Conservation (phyloP, 2,329 filamentous ascomycete genomes). For the Fusarium sp. region DNA sequence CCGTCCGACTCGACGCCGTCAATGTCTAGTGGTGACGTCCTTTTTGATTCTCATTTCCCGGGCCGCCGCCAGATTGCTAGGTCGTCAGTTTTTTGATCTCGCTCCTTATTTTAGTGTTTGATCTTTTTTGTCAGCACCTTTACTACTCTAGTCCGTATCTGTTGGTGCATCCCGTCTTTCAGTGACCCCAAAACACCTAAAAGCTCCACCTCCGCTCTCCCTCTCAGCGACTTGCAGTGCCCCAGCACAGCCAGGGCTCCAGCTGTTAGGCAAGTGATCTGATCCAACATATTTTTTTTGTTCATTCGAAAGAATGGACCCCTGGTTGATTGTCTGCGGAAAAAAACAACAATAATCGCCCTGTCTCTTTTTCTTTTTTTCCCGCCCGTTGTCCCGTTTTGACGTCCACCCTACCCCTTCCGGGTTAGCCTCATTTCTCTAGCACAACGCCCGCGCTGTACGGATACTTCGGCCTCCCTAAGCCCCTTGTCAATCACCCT, state of each 20-base stretch:
- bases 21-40: slow-evolving; percentile 7
- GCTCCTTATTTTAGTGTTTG: neutral
- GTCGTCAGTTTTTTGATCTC: neutral
- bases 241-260: neutral
- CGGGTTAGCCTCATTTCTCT: slow-evolving; percentile 30
- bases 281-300: neutral
- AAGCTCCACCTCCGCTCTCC: slow-evolving; percentile 24
- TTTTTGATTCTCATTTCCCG: slow-evolving; percentile 7
- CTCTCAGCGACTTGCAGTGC: neutral
- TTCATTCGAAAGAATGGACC: neutral
- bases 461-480: slow-evolving; percentile 37
- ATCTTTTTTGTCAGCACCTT: neutral
- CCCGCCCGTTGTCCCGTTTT: slow-evolving; percentile 27
- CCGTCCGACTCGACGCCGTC: slow-evolving; percentile 24
- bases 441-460: slow-evolving; percentile 17
- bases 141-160: neutral
- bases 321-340: neutral
- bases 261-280: neutral
- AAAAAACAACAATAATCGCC: slow-evolving; percentile 18
- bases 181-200: neutral
- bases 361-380: slow-evolving; percentile 7
- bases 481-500: slow-evolving; percentile 35
- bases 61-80: neutral
- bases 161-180: neutral
- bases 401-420: slow-evolving; percentile 27